Evolutionary conservation across 2,329 filamentous ascomycete species (phyloP).

Genomic region (Colletotrichum australisinense): DNA sequence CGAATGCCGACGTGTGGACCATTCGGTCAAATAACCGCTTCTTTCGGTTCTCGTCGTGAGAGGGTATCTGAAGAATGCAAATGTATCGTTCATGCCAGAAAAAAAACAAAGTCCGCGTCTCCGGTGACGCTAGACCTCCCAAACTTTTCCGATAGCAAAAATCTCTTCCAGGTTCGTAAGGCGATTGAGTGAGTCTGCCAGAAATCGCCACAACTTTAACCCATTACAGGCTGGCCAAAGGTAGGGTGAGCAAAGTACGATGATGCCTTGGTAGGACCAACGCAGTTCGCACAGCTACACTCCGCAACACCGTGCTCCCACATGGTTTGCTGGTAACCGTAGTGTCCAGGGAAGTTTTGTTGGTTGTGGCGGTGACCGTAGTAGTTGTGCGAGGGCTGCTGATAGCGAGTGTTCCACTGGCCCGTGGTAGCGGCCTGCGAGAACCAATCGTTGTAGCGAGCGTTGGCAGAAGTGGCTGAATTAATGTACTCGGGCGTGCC

Average conservation of each 20-base stretch:
- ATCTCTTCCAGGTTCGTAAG: conserved; percentile 22
- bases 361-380: conserved; percentile 52
- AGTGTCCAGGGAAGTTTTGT: conserved; percentile 53
- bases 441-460: conserved; percentile 70
- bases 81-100: conserved; percentile 37
- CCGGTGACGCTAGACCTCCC: conserved; percentile 32
- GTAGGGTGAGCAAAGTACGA: conserved; percentile 61
- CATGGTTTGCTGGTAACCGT: conserved; percentile 54
- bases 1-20: conserved; percentile 28
- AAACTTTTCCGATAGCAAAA: conserved; percentile 36
- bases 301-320: conserved; percentile 65
- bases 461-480: conserved; percentile 65
- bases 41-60: conserved; percentile 37
- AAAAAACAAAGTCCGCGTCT: conserved; percentile 34
- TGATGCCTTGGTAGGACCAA: conserved; percentile 54
- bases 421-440: conserved; percentile 51
- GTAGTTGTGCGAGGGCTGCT: conserved; percentile 52
- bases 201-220: conserved; percentile 47
- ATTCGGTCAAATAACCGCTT: conserved; percentile 33
- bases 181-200: not conserved
- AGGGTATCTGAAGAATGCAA: conserved; percentile 40
- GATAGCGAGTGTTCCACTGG: conserved; percentile 58
- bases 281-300: conserved; percentile 61
- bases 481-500: conserved; percentile 69
- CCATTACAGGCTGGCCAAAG: conserved; percentile 68